Evolutionary conservation across 371 early-diverging fungal species (phyloP), one percentile per base, ranked within the genome.

Genomic region (Sporodiniella umbellata): DNA sequence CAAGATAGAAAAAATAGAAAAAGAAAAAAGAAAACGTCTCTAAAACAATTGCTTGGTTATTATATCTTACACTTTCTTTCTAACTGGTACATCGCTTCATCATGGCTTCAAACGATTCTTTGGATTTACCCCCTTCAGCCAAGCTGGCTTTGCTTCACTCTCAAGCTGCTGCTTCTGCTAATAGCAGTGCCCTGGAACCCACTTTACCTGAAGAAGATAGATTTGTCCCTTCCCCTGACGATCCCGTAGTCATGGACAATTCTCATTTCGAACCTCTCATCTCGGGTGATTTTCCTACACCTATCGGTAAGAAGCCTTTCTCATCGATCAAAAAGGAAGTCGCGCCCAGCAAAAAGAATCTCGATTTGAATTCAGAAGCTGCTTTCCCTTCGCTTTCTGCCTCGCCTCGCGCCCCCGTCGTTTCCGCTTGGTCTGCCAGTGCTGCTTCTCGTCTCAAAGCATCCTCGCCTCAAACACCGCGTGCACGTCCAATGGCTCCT

Each of bases 321-420:
- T 23, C 48, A 15, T 47, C 46, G 24, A 12, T 48, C n/a, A 57
- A 62, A 44, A 62, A 63, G 35, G 61, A 61, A 53, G 26, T 37
- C 15, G 38, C n/a, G n/a, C n/a, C n/a, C n/a, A n/a, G 57, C 51
- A 66, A 65, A 45, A 58, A 64, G 49, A 62, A 65, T 23, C 56
- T 84, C 3, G 85, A 86, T 53, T 66, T 86, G 46, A 70, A 72
- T 19, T 87, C 87, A 31, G 81, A 80, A 57, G 72, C 80, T 24
- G 80, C 84, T 53, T 89, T 89, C 62, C 89, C 89, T 15, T 72
- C 86, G 26, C 78, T 89, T 33, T 84, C 88, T n/a, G 69, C 76
- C 12, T 44, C 72, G 39, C 71, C 80, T 31, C 74, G 74, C 33
- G 53, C 77, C 18, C 69, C 78, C 25, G 55, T 60, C 38, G 47